phyloP scores from a whole-genome alignment of 2,329 filamentous ascomycete genomes.

The Hirsutella thompsonii region DNA sequence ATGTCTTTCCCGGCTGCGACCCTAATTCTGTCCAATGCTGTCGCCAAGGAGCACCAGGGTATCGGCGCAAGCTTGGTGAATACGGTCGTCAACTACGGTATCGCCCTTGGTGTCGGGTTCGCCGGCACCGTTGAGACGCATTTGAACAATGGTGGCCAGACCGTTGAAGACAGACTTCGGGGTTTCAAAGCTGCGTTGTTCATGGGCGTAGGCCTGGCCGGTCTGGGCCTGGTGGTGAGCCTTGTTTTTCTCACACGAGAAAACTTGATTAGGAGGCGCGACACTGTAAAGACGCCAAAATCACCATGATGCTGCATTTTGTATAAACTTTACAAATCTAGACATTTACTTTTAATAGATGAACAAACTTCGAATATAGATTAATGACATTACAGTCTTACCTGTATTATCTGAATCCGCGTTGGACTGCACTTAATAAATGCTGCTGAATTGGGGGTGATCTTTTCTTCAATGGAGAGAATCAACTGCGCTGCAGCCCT shows the following conservation, averaged over 20 bases:
- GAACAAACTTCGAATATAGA: no score
- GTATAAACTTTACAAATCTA: no score
- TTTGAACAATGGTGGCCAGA: constrained; percentile 12
- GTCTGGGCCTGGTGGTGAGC: constrained; percentile 7
- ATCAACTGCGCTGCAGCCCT: no score
- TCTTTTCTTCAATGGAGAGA: no score
- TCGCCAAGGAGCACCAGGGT: constrained; percentile 31
- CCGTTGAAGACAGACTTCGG: constrained; percentile 4
- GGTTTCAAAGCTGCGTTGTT: constrained; percentile 9
- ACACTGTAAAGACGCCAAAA: no score
- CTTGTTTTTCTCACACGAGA: constrained; percentile 3
- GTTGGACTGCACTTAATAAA: no score
- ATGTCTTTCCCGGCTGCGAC: constrained; percentile 53
- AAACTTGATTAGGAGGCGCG: not conserved
- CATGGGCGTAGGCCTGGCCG: constrained; percentile 25
- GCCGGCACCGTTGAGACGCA: constrained; percentile 48
- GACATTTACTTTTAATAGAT: no score
- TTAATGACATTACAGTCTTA: no score
- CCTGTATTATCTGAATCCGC: no score
- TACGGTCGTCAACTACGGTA: constrained; percentile 56
- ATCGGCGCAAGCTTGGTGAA: constrained; percentile 42
- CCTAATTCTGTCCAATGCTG: constrained; percentile 42
- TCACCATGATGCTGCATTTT: not conserved
- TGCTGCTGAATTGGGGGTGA: no score
- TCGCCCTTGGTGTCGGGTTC: constrained; percentile 52